phyloP scores from a whole-genome alignment of 2,329 filamentous ascomycete species.

The Venturiaceae sp. region DNA sequence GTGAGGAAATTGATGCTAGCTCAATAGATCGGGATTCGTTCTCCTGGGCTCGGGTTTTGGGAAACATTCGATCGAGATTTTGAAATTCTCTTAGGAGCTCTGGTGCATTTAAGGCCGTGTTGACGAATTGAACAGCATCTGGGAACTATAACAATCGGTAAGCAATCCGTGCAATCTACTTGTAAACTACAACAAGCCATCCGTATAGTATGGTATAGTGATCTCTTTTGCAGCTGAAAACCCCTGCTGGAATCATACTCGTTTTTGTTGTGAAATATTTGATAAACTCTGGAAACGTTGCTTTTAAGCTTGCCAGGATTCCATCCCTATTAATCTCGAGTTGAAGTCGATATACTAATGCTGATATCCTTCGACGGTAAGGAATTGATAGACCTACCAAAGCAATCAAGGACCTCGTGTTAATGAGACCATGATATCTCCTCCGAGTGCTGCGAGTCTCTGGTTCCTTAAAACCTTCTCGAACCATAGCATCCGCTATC shows the following conservation, averaged over 20 bases:
- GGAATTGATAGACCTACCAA: too few relatives aligned
- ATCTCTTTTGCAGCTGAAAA: neutral
- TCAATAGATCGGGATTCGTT: neutral
- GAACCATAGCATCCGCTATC: too few relatives aligned
- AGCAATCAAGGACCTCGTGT: too few relatives aligned
- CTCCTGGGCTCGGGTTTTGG: neutral
- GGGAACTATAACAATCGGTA: neutral
- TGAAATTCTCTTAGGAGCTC: neutral
- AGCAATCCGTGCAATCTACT: neutral
- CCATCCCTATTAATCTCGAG: too few relatives aligned
- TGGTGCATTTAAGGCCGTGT: neutral
- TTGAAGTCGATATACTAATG: too few relatives aligned
- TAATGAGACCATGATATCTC: too few relatives aligned
- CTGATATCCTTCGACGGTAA: too few relatives aligned
- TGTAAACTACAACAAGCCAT: neutral
- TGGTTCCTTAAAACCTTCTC: too few relatives aligned
- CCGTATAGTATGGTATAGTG: neutral
- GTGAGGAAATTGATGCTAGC: neutral
- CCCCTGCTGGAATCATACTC: neutral
- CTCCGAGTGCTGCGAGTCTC: too few relatives aligned
- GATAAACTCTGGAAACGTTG: neutral
- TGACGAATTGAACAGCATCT: neutral
- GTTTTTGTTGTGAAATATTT: neutral
- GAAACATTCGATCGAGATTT: neutral
- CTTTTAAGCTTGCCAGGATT: neutral